These are phyloP conservation scores for Arabidopsis lyrata DNA, from an alignment of 441 rosid species.

Conservation along the genomic window DNA sequence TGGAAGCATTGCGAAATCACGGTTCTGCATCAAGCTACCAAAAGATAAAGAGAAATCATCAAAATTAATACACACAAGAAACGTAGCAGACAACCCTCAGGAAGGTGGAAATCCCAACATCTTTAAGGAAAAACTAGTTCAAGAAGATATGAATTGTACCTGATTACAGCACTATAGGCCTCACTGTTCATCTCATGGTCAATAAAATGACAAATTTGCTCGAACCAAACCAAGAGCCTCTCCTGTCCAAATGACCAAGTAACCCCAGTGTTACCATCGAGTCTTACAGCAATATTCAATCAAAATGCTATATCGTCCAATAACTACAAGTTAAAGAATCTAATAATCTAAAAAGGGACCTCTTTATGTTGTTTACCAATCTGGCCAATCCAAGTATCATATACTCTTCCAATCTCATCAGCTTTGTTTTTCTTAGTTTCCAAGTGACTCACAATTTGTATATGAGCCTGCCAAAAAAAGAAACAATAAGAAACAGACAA, in stretches of 20 bases:
- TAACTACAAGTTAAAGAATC: too few relatives aligned
- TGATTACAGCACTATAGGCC: conserved; percentile 59
- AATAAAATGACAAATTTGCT: conserved; percentile 65
- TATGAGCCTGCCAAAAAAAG: conserved; percentile 55
- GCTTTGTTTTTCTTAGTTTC: conserved; percentile 43
- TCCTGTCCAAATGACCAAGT: conserved; percentile 53
- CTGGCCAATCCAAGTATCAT: conserved; percentile 76
- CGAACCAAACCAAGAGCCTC: conserved; percentile 63
- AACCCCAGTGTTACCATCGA: conserved; percentile 17
- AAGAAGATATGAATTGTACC: conserved; percentile 51
- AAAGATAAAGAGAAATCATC: conserved; percentile 35
- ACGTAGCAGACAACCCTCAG: background rate
- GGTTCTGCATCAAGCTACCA: conserved; percentile 64
- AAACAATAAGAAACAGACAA: conserved; percentile 14
- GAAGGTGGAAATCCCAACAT: background rate
- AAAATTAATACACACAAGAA: conserved; percentile 18
- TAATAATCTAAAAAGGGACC: conserved; percentile 34
- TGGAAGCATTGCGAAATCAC: conserved; percentile 58
- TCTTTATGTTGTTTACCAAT: conserved; percentile 51
- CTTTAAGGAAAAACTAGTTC: background rate
- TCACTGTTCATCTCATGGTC: conserved; percentile 55
- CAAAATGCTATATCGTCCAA: background rate
- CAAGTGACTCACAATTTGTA: conserved; percentile 63
- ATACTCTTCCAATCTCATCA: conserved; percentile 52
- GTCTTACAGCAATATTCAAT: conserved; percentile 6